Evolutionary conservation across 805 yeast species (phyloP), one percentile per base, ranked within the genome.

Genomic region (Ogataea wickerhamii): DNA sequence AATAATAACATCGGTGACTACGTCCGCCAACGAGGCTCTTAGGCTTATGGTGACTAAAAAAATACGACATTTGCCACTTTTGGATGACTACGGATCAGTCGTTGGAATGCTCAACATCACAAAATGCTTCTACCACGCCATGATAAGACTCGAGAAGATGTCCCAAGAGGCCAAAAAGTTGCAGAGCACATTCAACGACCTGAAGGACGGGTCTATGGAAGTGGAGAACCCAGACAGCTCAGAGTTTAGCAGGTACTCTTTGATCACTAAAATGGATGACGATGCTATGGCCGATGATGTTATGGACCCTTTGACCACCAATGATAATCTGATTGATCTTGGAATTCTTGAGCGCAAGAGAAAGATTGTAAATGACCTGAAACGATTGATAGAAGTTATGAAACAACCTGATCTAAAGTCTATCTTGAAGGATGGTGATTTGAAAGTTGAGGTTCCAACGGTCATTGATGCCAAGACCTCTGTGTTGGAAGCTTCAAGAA

Each of bases 71-170:
- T 51, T 70, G 36, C 74, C 75, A 1, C 52, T 70, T 4, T 38
- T 62, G 4, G 68, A 68, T 41, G 60, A 56, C 16, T 34, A 31
- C 8, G 64, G 61, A 3, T 29, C 45, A 6, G 70, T 69, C 22
- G 63, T 60, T n/a, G 74, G 73, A 2, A 62, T 70, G 10, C 49
- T 70, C 19, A 71, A 70, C 48, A 69, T 70, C 23, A 70, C 74
- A 4, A 60, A 68, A 35, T 70, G 75, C 33, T 70, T 69, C 47
- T 67, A 69, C 38, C 72, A 70, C 44, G 74, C 72, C 0, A 64
- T 70, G 68, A 49, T 63, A 3, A 51, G 69, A 33, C 48, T 70
- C 18, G 74, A 70, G 43, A 61, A 64, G 33, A 61, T 70, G 44
- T 53, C 71, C 1, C 42, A 48, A 18, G 68, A 66, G 38, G 68